phyloP scores from a whole-genome alignment of 192 early-diverging fungal species.

The Backusella circina region DNA sequence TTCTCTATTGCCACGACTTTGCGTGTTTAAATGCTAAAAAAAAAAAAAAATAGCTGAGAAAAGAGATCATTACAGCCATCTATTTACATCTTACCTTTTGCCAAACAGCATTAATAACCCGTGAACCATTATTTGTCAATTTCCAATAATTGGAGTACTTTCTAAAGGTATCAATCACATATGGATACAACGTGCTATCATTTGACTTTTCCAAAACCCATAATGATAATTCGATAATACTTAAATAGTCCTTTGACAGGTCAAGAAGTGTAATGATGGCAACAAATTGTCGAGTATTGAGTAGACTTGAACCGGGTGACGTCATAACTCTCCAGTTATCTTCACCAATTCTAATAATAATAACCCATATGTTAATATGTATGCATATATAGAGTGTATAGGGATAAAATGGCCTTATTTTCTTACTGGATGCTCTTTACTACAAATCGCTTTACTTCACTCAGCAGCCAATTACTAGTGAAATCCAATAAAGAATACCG shows the following conservation, averaged over 20 bases:
- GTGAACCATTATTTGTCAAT: slow-evolving; percentile 25
- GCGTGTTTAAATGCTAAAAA: slow-evolving; percentile 16
- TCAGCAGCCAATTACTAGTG: slow-evolving; percentile 44
- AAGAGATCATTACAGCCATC: not conserved
- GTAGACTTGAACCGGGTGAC: slow-evolving; percentile 66
- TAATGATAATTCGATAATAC: slow-evolving; percentile 42
- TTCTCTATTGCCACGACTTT: slow-evolving; percentile 18
- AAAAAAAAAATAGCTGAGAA: not conserved
- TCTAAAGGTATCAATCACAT: slow-evolving; percentile 46
- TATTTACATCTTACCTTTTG: not conserved
- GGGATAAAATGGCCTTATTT: no score
- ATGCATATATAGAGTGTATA: no score
- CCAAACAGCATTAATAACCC: slow-evolving; percentile 18
- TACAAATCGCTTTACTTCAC: slow-evolving; percentile 44
- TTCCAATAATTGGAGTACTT: slow-evolving; percentile 50
- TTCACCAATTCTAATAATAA: slow-evolving; percentile 40
- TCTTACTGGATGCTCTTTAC: slow-evolving; percentile 41
- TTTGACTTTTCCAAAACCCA: slow-evolving; percentile 55
- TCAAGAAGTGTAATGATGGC: slow-evolving; percentile 47
- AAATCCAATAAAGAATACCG: slow-evolving; percentile 43
- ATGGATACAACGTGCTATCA: slow-evolving; percentile 41
- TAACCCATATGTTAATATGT: no score
- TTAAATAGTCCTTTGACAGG: slow-evolving; percentile 43
- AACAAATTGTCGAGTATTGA: slow-evolving; percentile 67
- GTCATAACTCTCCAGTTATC: slow-evolving; percentile 83